These are phyloP conservation scores for Ogataea nakhonphanomensis DNA, from an alignment of 805 yeast species.

Conservation along the genomic window DNA sequence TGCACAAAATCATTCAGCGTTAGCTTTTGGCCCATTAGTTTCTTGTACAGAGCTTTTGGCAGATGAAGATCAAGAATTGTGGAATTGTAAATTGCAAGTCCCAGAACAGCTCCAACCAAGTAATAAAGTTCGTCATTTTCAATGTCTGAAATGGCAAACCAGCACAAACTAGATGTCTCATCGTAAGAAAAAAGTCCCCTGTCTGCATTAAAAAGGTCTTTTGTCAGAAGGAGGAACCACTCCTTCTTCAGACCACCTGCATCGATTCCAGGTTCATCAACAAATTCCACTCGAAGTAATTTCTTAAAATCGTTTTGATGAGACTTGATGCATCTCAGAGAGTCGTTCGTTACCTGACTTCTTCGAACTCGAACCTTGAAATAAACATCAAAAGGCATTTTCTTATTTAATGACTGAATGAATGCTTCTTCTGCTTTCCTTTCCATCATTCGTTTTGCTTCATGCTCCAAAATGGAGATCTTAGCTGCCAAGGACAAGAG, in stretches of 20 bases:
- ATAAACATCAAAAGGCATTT: conserved; percentile 61
- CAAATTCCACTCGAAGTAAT: conserved; percentile 71
- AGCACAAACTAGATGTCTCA: conserved; percentile 66
- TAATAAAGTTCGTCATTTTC: conserved; percentile 56
- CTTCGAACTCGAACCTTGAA: conserved; percentile 70
- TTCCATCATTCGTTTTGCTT: conserved; percentile 78
- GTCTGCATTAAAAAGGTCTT: conserved; percentile 63
- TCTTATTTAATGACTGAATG: conserved; percentile 63
- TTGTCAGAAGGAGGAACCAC: conserved; percentile 80
- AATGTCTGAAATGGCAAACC: conserved; percentile 62
- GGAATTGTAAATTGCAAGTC: conserved; percentile 88
- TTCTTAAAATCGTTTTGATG: conserved; percentile 64
- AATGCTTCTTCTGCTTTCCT: conserved; percentile 87
- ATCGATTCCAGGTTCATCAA: conserved; percentile 89
- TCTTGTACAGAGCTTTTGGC: conserved; percentile 75
- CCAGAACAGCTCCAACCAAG: conserved; percentile 81
- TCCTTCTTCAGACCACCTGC: conserved; percentile 94
- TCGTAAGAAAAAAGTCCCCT: conserved; percentile 64
- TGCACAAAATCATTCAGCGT: conserved; percentile 62
- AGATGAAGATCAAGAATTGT: conserved; percentile 77
- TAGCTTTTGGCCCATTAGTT: conserved; percentile 54
- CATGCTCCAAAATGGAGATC: conserved; percentile 75
- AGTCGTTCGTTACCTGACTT: conserved; percentile 64
- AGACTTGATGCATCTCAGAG: conserved; percentile 57
- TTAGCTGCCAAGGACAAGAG: conserved; percentile 78